Conservation (phyloP, 768 basidiomycete genomes). For the Leucocoprinus sp. region DNA sequence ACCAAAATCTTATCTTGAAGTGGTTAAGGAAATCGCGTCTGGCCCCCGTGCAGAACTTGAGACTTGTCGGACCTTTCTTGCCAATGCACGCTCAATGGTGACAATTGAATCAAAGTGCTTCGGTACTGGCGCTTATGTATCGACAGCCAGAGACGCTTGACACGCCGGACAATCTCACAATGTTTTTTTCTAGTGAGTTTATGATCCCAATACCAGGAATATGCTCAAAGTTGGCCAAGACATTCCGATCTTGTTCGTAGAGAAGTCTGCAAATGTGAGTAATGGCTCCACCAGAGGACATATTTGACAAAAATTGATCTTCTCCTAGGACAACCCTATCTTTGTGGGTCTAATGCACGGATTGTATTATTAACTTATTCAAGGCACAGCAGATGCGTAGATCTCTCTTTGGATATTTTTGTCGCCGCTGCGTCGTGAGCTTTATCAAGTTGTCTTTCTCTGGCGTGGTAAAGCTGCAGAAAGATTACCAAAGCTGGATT, state of each 20-base stretch:
- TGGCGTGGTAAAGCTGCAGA: slow-evolving; percentile 57
- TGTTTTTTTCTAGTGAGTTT: slow-evolving; percentile 48
- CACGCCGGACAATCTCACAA: slow-evolving; percentile 51
- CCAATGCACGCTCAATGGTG: slow-evolving; percentile 34
- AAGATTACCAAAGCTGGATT: slow-evolving; percentile 62
- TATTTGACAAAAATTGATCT: too few relatives aligned
- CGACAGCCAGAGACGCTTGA: slow-evolving; percentile 32
- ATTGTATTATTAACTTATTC: background rate
- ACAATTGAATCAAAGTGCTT: background rate
- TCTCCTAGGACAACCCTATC: slow-evolving; percentile 18
- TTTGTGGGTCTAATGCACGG: slow-evolving; percentile 13
- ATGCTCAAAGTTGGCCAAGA: slow-evolving; percentile 24
- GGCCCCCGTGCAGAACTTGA: slow-evolving; percentile 37
- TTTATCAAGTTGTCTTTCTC: slow-evolving; percentile 72
- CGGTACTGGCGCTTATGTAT: background rate
- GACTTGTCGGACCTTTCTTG: slow-evolving; percentile 36
- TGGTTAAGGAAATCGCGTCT: slow-evolving; percentile 34
- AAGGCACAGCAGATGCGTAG: slow-evolving; percentile 47
- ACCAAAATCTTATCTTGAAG: slow-evolving; percentile 47
- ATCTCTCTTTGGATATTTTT: slow-evolving; percentile 77
- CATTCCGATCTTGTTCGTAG: slow-evolving; percentile 49
- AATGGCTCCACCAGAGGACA: background rate
- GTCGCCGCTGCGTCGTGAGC: slow-evolving; percentile 65
- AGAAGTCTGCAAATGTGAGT: slow-evolving; percentile 26
- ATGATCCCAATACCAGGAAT: background rate